Base-by-base conservation (phyloP, 2,329 filamentous ascomycete species). In the Pseudocercospora fuligena region DNA sequence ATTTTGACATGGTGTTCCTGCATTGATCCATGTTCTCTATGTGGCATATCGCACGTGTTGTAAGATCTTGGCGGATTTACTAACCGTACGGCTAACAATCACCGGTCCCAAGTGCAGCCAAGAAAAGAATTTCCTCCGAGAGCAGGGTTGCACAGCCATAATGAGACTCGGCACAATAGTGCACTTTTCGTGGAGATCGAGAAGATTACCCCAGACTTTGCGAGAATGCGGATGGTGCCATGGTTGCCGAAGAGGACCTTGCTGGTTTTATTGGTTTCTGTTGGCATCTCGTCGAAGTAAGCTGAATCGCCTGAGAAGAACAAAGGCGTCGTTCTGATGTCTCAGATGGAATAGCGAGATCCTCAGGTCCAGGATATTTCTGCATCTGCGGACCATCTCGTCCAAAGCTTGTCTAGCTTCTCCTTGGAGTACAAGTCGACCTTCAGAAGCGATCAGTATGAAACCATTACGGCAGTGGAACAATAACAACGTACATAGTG, bases 351-450 rank as follows among this genome's bases (percentile, higher is more conserved):
- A 25, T 12, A 51, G 6, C 9, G 47, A 23, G 14, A 21, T 9
- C 5, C 23, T 56, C 43, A 51, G 16, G 43, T 47, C 40, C 59
- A 61, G 29, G 43, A 36, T 11, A 61, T 40, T 2, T 61, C 59
- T 31, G 59, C 59, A 51, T 61, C 59, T 16, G 59, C 59, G 4
- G 43, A 47, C 36, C 43, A 51, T 47, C 59, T 51, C 16, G 59
- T 49, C 36, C 59, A 61, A 21, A 61, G 19, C 7, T 36, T 47
- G 36, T 51, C 59, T 19, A 61, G 59, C 59, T 49, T 61, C 33
- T 61, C 59, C 27, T 61, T 29, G 47, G 59, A 49, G 9, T 49
- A 61, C 9, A 47, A 14, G 23, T 61, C 59, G 14, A 61, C 59
- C 43, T 29, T 3, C 5, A n/a, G 33, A 25, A 23, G 8, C 11